phyloP scores from a whole-genome alignment of 306 rosid species.

The Citrullus colocynthis region DNA sequence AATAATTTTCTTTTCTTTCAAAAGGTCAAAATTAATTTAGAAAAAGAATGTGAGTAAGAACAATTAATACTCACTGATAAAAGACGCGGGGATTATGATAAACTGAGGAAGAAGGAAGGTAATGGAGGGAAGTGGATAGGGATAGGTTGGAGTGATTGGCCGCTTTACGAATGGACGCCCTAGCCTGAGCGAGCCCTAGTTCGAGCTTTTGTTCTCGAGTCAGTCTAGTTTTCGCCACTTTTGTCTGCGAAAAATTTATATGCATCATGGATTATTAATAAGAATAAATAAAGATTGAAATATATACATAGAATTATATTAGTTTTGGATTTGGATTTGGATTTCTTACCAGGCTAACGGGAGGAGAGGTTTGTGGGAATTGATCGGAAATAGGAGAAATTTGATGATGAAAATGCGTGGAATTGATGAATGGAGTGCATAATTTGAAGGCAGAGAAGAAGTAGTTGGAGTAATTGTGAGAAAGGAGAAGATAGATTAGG shows the following conservation, averaged over 20 bases:
- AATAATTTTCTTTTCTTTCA: too few species aligned
- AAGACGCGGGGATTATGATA: constrained; percentile 35
- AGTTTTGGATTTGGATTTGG: background rate
- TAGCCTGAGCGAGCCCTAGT: constrained; percentile 30
- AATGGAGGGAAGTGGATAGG: constrained; percentile 10
- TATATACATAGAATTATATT: background rate
- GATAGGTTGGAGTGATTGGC: constrained; percentile 6
- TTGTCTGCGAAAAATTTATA: background rate
- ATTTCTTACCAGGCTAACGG: background rate
- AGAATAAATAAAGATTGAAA: background rate
- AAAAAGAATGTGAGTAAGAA: too few species aligned
- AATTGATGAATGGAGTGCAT: background rate
- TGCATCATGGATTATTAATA: background rate
- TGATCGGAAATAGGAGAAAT: background rate
- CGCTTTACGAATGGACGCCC: constrained; percentile 30
- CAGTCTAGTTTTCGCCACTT: background rate
- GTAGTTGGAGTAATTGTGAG: background rate
- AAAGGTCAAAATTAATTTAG: too few species aligned
- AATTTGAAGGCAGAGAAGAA: background rate
- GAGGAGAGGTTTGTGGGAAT: background rate
- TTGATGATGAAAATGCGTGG: background rate
- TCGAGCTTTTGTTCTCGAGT: constrained; percentile 22
- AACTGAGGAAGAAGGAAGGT: constrained; percentile 10
- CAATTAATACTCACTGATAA: constrained; percentile 22
- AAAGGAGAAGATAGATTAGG: background rate